These are phyloP conservation scores for Meredithiella fracta DNA, from an alignment of 2,329 filamentous ascomycete genomes.

Conservation along the genomic window DNA sequence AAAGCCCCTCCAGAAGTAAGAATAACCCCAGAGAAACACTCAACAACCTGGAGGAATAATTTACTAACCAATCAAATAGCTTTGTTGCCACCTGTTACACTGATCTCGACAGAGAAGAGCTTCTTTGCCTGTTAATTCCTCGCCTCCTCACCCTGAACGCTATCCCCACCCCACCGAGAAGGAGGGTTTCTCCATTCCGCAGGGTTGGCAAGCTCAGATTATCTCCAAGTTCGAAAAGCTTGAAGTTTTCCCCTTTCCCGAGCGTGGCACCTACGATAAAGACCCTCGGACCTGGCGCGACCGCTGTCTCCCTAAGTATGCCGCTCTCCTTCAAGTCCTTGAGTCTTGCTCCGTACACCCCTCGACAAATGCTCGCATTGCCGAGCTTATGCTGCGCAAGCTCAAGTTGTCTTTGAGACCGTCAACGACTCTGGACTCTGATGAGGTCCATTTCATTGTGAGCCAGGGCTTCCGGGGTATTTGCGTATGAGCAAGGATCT, in stretches of 20 bases:
- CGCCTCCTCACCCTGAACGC: constrained; percentile 41
- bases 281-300: constrained; percentile 46
- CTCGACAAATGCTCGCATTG: constrained; percentile 48
- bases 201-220: constrained; percentile 59
- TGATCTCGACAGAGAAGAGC: constrained; percentile 45
- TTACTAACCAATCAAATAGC: constrained; percentile 24
- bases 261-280: constrained; percentile 44
- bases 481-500: constrained; percentile 45
- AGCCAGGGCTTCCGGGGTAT: constrained; percentile 59
- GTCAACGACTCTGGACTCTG: constrained; percentile 39
- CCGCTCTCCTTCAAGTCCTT: constrained; percentile 47
- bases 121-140: constrained; percentile 52
- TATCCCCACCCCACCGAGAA: constrained; percentile 37
- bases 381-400: constrained; percentile 48
- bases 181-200: constrained; percentile 40
- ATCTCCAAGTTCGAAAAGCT: constrained; percentile 51
- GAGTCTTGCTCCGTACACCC: constrained; percentile 46
- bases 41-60: neutral
- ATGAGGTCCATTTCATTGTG: constrained; percentile 55
- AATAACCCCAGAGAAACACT: neutral
- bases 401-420: constrained; percentile 48
- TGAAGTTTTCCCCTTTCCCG: constrained; percentile 47
- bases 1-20: constrained; percentile 62
- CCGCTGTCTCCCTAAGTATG: constrained; percentile 49
- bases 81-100: constrained; percentile 65